Evolutionary conservation across 345 rosid genomes (phyloP), one percentile per base, ranked within the genome.

Genomic region (Citrus mangshanensis): DNA sequence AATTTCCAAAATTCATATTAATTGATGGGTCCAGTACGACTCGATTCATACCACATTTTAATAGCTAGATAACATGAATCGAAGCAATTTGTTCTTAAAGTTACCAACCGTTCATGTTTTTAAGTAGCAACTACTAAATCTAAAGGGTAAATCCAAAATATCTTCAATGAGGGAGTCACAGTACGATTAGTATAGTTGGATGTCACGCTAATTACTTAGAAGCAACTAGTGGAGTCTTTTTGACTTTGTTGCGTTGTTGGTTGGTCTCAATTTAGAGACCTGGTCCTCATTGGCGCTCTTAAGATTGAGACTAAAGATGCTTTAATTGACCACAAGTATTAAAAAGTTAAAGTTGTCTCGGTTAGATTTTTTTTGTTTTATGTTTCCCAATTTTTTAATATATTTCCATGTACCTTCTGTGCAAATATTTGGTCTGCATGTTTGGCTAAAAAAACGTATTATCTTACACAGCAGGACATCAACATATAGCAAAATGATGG

Each of bases 21-120:
- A 65, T 40, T 66, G 80, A 56, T 64, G 74, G 80, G 80, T 54
- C 70, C 51, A 10, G 24, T 55, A 24, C 25, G 78, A 67, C 78
- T 77, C 70, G 5, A 71, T 70, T 21, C 22, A 74, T 62, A 40
- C 69, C 22, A 42, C 21, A 42, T 9, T 62, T 62, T 24, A 62
- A 74, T 74, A 10, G 68, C 55, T 35, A 56, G 75, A 35, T 73
- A 46, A 62, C 13, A 19, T 27, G 14, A 34, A 68, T 51, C 12
- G 60, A 69, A 27, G 37, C 46, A 24, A 37, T 51, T 13, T 68
- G 55, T n/a, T 68, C 32, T 40, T 24, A 13, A 9, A 2, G 19
- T 68, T 38, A 37, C 30, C 9, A 10, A 40, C 1, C 21, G 6
- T 3, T 12, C 21, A n/a, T 68, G 32, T 42, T 40, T 40, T 24